These are phyloP conservation scores for Auricularia sp. DNA, from an alignment of 768 basidiomycete species.

Conservation along the genomic window DNA sequence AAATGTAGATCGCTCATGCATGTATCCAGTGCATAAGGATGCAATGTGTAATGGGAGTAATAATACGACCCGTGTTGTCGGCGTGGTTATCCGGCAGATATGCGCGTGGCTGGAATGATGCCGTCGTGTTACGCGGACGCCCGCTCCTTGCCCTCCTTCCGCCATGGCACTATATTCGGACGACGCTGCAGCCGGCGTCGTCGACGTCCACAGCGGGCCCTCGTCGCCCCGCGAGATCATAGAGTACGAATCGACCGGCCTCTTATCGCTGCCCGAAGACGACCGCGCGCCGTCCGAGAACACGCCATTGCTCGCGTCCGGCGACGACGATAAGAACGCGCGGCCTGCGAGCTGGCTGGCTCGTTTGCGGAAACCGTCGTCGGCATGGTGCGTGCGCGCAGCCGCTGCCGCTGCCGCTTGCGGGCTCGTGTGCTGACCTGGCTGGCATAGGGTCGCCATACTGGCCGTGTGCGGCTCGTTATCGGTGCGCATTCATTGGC, in stretches of 20 bases:
- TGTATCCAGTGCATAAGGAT: too few relatives aligned
- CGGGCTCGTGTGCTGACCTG: not conserved
- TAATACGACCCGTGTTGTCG: too few relatives aligned
- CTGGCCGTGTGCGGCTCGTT: not conserved
- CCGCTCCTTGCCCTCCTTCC: too few relatives aligned
- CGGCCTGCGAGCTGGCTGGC: not conserved
- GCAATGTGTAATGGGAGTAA: too few relatives aligned
- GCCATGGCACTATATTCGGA: not conserved
- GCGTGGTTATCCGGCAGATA: too few relatives aligned
- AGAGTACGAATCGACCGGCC: not conserved
- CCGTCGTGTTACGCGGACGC: too few relatives aligned
- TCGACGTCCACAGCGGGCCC: not conserved
- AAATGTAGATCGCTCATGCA: too few relatives aligned
- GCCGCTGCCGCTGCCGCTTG: not conserved
- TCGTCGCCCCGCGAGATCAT: not conserved
- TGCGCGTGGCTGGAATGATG: too few relatives aligned
- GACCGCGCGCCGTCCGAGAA: not conserved
- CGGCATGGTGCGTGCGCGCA: not conserved
- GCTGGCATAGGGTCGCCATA: not conserved
- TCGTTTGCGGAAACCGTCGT: not conserved
- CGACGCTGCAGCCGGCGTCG: not conserved
- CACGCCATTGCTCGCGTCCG: not conserved
- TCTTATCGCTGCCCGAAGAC: not conserved
- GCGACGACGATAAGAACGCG: not conserved
- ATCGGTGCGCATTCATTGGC: not conserved